Conservation (phyloP, 345 rosid species). For the Cochlearia excelsa region DNA sequence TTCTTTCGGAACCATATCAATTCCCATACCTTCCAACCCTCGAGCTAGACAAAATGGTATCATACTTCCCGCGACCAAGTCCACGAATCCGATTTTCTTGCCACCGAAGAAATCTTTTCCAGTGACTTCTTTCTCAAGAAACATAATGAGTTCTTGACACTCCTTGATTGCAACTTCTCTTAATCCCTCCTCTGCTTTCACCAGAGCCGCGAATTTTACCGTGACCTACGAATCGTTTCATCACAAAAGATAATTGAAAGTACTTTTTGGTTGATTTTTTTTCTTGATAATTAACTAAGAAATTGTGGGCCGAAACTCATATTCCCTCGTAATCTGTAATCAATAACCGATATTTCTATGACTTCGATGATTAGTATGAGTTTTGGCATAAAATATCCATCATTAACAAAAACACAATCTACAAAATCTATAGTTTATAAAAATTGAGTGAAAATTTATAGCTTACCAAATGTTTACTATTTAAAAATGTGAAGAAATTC, state of each 20-base stretch:
- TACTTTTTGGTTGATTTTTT: too few relatives aligned
- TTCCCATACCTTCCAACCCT: constrained; percentile 27
- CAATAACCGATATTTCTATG: too few relatives aligned
- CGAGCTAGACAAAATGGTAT: constrained; percentile 26
- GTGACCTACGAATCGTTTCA: constrained; percentile 14
- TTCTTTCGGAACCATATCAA: constrained; percentile 32
- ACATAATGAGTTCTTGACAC: constrained; percentile 7
- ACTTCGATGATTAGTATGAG: too few relatives aligned
- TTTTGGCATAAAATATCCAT: too few relatives aligned
- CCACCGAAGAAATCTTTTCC: constrained; percentile 40
- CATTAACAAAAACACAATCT: too few relatives aligned
- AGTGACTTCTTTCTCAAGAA: constrained; percentile 35
- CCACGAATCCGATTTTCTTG: constrained; percentile 30
- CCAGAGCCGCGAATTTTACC: constrained; percentile 13
- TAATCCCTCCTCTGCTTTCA: constrained; percentile 18
- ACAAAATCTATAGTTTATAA: too few relatives aligned
- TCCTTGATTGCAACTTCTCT: constrained; percentile 29
- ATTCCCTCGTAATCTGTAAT: too few relatives aligned
- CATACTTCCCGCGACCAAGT: constrained; percentile 30
- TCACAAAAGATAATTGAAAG: neutral
- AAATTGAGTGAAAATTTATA: too few relatives aligned
- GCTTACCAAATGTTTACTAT: too few relatives aligned
- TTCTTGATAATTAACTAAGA: too few relatives aligned
- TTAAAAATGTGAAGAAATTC: too few relatives aligned
- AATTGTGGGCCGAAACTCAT: too few relatives aligned